Conservation (phyloP, 2,329 filamentous ascomycete genomes). For the Hirsutella minnesotensis region DNA sequence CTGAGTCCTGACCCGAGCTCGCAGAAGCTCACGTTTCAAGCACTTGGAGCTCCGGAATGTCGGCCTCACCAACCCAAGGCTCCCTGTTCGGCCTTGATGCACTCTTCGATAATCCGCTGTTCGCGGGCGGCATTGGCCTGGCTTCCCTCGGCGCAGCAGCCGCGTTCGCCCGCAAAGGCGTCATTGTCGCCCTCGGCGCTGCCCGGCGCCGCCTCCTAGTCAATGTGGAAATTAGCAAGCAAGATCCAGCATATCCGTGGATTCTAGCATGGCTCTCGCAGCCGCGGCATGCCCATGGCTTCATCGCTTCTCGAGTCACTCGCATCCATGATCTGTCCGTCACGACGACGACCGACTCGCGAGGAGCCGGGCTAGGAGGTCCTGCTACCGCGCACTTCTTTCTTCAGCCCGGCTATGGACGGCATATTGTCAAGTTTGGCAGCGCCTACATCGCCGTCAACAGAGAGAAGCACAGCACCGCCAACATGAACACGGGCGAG, state of each 20-base stretch:
- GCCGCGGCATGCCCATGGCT: constrained; percentile 55
- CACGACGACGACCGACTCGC: constrained; percentile 46
- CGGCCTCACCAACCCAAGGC: constrained; percentile 15
- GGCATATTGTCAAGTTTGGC: constrained; percentile 76
- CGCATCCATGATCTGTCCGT: constrained; percentile 49
- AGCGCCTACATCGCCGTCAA: constrained; percentile 81
- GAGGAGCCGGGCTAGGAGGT: constrained; percentile 47
- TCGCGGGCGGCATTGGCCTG: constrained; percentile 73
- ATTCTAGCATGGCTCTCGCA: constrained; percentile 88
- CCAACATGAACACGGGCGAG: constrained; percentile 69
- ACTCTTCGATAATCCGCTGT: constrained; percentile 51
- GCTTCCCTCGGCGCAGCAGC: constrained; percentile 76
- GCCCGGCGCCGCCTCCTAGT: constrained; percentile 80
- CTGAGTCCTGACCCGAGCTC: neutral
- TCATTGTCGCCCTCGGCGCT: constrained; percentile 59
- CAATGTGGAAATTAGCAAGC: constrained; percentile 89
- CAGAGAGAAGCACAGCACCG: constrained; percentile 73
- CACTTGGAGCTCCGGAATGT: constrained; percentile 14
- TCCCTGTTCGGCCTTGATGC: constrained; percentile 39
- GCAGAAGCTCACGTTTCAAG: neutral
- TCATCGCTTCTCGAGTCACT: constrained; percentile 44
- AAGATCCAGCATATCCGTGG: constrained; percentile 90
- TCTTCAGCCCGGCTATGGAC: constrained; percentile 81
- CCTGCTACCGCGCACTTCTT: constrained; percentile 70
- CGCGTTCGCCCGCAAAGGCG: constrained; percentile 67